Evolutionary conservation across 2,329 filamentous ascomycete genomes (phyloP).

Genomic region (Venturia nashicola): DNA sequence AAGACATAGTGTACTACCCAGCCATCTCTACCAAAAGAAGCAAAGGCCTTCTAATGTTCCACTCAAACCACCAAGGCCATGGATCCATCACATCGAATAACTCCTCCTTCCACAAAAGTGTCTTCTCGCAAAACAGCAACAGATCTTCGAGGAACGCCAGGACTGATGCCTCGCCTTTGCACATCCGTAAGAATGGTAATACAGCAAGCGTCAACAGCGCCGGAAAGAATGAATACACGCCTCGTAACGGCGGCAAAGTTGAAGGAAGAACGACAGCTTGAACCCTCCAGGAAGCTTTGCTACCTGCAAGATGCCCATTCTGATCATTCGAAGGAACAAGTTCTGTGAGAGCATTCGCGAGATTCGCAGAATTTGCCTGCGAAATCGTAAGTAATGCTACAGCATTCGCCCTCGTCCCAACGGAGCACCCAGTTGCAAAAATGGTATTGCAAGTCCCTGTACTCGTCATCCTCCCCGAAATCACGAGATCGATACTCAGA

Average conservation of each 20-base stretch:
- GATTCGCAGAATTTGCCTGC: not conserved
- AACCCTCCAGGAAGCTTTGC: not conserved
- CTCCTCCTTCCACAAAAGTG: not conserved
- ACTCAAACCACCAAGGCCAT: slow-evolving; percentile 4
- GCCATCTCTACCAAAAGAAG: not conserved
- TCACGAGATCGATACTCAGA: not conserved
- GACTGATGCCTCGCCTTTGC: not conserved
- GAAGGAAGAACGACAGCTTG: not conserved
- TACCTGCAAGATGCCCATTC: not conserved
- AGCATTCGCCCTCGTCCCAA: not conserved
- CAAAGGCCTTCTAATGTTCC: not conserved
- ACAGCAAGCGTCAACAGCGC: not conserved
- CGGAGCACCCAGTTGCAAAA: not conserved
- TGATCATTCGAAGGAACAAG: not conserved
- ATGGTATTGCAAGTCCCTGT: not conserved
- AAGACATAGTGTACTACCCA: not conserved
- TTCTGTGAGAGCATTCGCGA: not conserved
- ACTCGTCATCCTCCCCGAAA: not conserved
- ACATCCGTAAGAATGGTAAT: not conserved
- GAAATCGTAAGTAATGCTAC: not conserved
- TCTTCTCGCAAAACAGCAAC: not conserved
- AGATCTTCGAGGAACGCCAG: not conserved
- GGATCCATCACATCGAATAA: not conserved
- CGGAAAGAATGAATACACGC: not conserved
- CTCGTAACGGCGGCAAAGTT: not conserved